Evolutionary conservation across 345 rosid genomes (phyloP).

Genomic region (Schrenkiella parvula): DNA sequence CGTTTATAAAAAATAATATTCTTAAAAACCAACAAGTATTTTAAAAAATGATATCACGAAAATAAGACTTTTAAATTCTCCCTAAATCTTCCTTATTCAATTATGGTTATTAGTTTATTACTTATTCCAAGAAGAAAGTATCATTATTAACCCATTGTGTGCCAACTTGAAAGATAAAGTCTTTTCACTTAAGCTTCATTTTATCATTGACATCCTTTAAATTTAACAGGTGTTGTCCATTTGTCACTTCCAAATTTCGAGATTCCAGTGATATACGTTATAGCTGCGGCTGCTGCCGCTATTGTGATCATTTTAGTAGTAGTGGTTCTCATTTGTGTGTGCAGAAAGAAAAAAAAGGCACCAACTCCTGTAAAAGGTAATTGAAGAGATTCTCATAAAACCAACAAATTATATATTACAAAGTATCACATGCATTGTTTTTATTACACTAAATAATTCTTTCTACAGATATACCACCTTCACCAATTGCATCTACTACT

Average conservation of each 20-base stretch:
- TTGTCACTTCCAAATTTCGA: neutral
- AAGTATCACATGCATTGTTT: neutral
- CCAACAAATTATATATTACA: neutral
- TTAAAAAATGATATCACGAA: too few relatives aligned
- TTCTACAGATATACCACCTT: neutral
- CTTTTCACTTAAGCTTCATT: neutral
- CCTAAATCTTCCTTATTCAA: neutral
- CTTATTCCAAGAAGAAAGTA: too few relatives aligned
- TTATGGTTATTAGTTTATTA: neutral
- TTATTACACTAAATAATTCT: neutral
- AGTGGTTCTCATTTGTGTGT: neutral
- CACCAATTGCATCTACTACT: neutral
- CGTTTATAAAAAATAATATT: too few relatives aligned
- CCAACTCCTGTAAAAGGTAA: neutral
- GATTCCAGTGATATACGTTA: conserved; percentile 2
- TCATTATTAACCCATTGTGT: neutral
- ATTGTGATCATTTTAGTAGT: neutral
- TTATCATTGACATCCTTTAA: neutral
- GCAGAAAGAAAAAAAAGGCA: neutral
- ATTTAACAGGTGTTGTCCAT: conserved; percentile 17
- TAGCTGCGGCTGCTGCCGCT: neutral
- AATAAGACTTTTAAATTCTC: too few relatives aligned
- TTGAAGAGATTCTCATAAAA: neutral
- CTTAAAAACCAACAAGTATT: too few relatives aligned
- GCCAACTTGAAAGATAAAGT: neutral